Evolutionary conservation across 768 basidiomycete genomes (phyloP).

Genomic region (Exidia glandulosa): DNA sequence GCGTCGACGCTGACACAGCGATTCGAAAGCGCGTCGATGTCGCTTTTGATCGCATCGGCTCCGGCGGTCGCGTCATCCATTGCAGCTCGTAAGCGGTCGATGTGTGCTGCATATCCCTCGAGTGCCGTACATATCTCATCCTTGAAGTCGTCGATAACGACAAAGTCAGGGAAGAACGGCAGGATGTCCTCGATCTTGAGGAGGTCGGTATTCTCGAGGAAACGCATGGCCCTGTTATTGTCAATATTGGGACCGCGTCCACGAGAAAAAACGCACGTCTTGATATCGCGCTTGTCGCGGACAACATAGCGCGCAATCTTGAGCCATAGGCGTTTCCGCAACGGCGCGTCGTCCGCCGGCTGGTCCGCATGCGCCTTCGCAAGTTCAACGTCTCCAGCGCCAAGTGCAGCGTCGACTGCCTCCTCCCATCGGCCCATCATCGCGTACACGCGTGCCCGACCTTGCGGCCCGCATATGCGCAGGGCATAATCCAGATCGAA

Average conservation of each 20-base stretch:
- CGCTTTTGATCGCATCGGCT: constrained; percentile 87
- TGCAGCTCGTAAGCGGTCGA: constrained; percentile 78
- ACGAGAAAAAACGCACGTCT: constrained; percentile 55
- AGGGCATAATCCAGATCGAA: constrained; percentile 97
- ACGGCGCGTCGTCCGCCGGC: constrained; percentile 77
- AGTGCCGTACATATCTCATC: constrained; percentile 94
- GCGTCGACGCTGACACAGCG: constrained; percentile 89
- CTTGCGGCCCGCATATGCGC: constrained; percentile 75
- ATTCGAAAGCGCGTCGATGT: constrained; percentile 73
- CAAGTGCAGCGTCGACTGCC: constrained; percentile 87
- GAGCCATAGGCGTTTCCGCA: constrained; percentile 92
- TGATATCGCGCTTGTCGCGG: constrained; percentile 95
- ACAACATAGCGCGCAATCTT: constrained; percentile 99
- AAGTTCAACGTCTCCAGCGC: constrained; percentile 89
- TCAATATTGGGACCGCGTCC: neutral
- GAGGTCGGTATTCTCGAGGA: constrained; percentile 87
- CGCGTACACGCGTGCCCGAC: constrained; percentile 82
- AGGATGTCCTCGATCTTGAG: constrained; percentile 98
- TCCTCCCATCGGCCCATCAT: constrained; percentile 97
- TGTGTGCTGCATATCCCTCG: constrained; percentile 87
- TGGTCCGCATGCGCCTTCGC: constrained; percentile 93
- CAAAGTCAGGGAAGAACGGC: constrained; percentile 99
- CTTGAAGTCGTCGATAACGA: constrained; percentile 98
- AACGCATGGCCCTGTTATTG: constrained; percentile 79
- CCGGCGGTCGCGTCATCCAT: constrained; percentile 94